Evolutionary conservation across 2,329 filamentous ascomycete species (phyloP).

Genomic region (Amylocarpus encephaloides): DNA sequence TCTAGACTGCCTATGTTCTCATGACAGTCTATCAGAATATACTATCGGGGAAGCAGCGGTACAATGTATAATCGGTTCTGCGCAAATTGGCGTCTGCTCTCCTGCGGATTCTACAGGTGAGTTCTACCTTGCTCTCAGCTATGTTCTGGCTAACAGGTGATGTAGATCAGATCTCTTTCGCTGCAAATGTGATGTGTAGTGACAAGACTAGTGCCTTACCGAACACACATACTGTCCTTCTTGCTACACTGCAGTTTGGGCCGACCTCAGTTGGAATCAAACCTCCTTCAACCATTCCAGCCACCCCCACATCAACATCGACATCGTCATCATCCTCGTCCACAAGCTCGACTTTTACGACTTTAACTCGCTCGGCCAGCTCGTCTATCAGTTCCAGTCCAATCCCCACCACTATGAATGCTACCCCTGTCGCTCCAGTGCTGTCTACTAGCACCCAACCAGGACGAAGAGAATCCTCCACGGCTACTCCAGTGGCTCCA

Average conservation of each 20-base stretch:
- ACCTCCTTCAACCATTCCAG: slow-evolving; percentile 13
- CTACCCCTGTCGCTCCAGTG: slow-evolving; percentile 12
- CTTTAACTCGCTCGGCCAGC: slow-evolving; percentile 2
- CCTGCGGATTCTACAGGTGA: slow-evolving; percentile 34
- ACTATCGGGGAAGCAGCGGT: slow-evolving; percentile 67
- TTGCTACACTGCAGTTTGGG: slow-evolving; percentile 46
- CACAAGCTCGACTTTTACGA: slow-evolving; percentile 6
- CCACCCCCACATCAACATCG: slow-evolving; percentile 7
- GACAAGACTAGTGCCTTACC: slow-evolving; percentile 42
- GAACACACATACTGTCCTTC: slow-evolving; percentile 53
- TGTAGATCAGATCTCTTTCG: slow-evolving; percentile 39
- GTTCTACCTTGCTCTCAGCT: neutral
- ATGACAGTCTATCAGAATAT: slow-evolving; percentile 52
- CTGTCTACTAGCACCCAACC: neutral
- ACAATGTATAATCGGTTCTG: slow-evolving; percentile 56
- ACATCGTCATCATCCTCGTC: slow-evolving; percentile 11
- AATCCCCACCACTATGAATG: slow-evolving; percentile 11
- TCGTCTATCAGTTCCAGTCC: neutral
- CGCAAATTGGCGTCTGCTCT: slow-evolving; percentile 44
- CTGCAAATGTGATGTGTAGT: slow-evolving; percentile 54
- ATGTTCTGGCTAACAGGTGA: neutral
- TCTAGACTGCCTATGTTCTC: slow-evolving; percentile 58
- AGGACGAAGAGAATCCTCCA: slow-evolving; percentile 6
- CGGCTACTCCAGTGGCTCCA: slow-evolving; percentile 13
- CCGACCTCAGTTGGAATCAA: slow-evolving; percentile 32